phyloP scores from a whole-genome alignment of 140 eudicot species.

The Erigeron philadelphicus region DNA sequence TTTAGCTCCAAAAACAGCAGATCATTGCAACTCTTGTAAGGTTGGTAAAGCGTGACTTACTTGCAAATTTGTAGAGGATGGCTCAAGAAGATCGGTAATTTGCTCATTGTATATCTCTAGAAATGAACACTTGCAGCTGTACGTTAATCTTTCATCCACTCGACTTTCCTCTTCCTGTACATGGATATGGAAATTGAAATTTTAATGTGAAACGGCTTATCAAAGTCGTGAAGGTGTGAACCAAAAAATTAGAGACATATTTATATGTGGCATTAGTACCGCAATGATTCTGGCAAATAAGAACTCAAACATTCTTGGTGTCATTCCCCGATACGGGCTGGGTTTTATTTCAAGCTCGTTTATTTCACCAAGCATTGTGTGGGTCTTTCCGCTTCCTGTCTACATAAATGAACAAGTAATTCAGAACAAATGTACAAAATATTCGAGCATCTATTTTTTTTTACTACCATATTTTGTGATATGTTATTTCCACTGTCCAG shows the following conservation, averaged over 20 bases:
- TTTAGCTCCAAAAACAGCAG: slow-evolving; percentile 15
- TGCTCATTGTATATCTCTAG: slow-evolving; percentile 92
- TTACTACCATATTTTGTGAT: neutral
- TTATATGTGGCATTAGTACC: slow-evolving; percentile 36
- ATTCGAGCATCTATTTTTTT: neutral
- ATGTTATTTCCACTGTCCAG: neutral
- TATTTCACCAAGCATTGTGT: slow-evolving; percentile 93
- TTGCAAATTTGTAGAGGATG: slow-evolving; percentile 83
- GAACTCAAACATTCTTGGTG: slow-evolving; percentile 92
- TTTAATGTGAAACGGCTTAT: slow-evolving; percentile 7
- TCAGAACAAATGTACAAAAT: neutral
- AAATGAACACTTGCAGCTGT: slow-evolving; percentile 91
- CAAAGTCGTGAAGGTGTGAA: neutral
- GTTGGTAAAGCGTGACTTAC: slow-evolving; percentile 36
- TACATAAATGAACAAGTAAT: slow-evolving; percentile 33
- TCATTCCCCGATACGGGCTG: slow-evolving; percentile 92
- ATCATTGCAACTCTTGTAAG: slow-evolving; percentile 11
- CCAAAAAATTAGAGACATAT: neutral
- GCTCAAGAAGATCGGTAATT: slow-evolving; percentile 90
- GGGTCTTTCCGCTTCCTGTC: slow-evolving; percentile 99
- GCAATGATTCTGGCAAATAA: slow-evolving; percentile 88
- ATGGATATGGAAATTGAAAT: neutral
- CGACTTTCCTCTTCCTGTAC: slow-evolving; percentile 89
- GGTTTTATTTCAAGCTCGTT: slow-evolving; percentile 66
- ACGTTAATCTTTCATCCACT: slow-evolving; percentile 66